These are phyloP conservation scores for Colletotrichum sp. DNA, from an alignment of 2,329 filamentous ascomycete genomes.

Conservation along the genomic window DNA sequence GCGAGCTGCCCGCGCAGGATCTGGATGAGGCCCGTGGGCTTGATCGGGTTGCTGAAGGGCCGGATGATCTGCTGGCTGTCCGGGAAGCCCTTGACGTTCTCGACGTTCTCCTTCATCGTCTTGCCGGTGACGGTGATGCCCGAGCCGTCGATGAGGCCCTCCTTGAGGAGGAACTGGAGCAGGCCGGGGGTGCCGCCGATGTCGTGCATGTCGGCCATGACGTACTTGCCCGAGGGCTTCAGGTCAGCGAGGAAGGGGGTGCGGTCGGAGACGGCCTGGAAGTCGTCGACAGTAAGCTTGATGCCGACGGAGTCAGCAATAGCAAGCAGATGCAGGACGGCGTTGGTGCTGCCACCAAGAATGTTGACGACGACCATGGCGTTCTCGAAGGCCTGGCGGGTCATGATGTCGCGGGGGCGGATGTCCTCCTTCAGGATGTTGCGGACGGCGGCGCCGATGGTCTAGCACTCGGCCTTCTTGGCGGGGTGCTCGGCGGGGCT, in stretches of 20 bases:
- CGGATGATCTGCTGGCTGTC: slow-evolving; percentile 83
- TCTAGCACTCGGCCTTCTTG: slow-evolving; percentile 76
- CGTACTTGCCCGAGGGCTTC: slow-evolving; percentile 86
- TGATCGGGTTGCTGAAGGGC: slow-evolving; percentile 82
- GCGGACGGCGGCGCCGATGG: slow-evolving; percentile 75
- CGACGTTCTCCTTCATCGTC: slow-evolving; percentile 86
- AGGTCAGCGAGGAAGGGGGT: slow-evolving; percentile 82
- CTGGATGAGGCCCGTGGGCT: slow-evolving; percentile 85
- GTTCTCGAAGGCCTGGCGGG: slow-evolving; percentile 81
- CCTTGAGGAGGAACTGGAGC: slow-evolving; percentile 85
- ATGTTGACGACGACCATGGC: slow-evolving; percentile 85
- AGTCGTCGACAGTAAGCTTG: slow-evolving; percentile 84
- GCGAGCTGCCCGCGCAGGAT: slow-evolving; percentile 86
- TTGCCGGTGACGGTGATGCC: slow-evolving; percentile 89
- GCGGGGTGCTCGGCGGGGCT: slow-evolving; percentile 75
- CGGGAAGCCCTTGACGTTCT: slow-evolving; percentile 74
- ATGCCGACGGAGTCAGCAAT: slow-evolving; percentile 83
- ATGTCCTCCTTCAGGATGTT: slow-evolving; percentile 79
- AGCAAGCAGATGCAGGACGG: slow-evolving; percentile 83
- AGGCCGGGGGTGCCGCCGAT: slow-evolving; percentile 87
- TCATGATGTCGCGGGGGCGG: slow-evolving; percentile 78
- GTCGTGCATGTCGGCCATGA: slow-evolving; percentile 84
- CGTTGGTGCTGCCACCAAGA: slow-evolving; percentile 85
- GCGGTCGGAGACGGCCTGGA: slow-evolving; percentile 80
- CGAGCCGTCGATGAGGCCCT: slow-evolving; percentile 79